Base-by-base conservation (phyloP, 768 basidiomycete genomes). In the Boletus sensibilis region DNA sequence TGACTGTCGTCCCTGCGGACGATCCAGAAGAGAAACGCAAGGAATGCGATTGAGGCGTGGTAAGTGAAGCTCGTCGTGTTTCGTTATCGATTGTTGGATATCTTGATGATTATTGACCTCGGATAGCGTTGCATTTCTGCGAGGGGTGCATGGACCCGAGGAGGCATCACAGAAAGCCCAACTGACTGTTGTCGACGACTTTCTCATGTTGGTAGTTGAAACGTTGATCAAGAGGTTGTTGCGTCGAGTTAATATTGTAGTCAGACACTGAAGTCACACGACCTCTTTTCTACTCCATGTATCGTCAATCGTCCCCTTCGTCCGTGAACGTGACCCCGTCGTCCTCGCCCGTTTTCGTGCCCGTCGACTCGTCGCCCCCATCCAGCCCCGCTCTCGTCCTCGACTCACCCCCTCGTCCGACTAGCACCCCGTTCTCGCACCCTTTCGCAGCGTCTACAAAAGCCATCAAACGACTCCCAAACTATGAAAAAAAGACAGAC, bases 391-490 rank as follows among this genome's bases (percentile, higher is more conserved):
- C 50, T 18, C 59, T 74, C 43, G 66, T 31, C 16, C 67, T 72
- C 68, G 62, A 58, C 69, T 74, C 41, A 65, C 77, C 39, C 66
- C 74, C 43, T 57, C 61, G 58, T 16, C 49, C 62, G 2, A 31
- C 46, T n/a, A 53, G 47, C 37, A 25, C 14, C 14, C 41, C 57
- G 7, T 57, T 68, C 25, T 53, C 59, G 56, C 69, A 88, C 61
- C 86, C 85, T 0, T 82, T 85, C 51, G 82, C 87, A 13, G 87
- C 78, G 0, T 84, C 85, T 1, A 78, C 79, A 4, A 82, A 81
- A 53, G 76, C 79, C 4, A 72, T 62, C 29, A 76, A 75, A 62
- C 63, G 63, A 5, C 78, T 74, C 27, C 78, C 78, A 4, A 62
- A 75, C 13, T 80, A 82, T 45, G 81, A 84, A 64, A 77, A 75